phyloP scores from a whole-genome alignment of 2,329 filamentous ascomycete genomes.

The Beauveria brongniartii region DNA sequence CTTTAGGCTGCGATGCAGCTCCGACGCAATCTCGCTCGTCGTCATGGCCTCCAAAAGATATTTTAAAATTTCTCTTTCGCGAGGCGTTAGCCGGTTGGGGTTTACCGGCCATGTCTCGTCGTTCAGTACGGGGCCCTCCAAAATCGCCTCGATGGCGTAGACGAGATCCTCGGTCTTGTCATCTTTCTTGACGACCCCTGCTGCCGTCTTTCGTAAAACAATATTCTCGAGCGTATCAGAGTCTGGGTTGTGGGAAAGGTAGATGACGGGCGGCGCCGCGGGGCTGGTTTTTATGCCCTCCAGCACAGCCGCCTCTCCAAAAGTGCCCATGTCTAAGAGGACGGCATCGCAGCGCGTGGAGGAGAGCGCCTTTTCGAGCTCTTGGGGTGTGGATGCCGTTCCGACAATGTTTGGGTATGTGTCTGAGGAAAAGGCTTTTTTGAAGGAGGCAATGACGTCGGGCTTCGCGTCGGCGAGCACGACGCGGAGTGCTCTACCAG shows the following conservation, averaged over 20 bases:
- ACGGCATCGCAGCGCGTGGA: slow-evolving; percentile 2
- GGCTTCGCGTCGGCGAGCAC: slow-evolving; percentile 1
- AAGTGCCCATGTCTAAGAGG: not conserved
- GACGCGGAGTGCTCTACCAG: not conserved
- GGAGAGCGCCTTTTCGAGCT: not conserved
- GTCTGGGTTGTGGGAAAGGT: not conserved
- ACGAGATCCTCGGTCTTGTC: not conserved
- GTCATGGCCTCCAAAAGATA: slow-evolving; percentile 2
- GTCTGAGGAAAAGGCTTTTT: not conserved
- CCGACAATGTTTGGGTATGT: not conserved
- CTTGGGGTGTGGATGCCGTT: not conserved
- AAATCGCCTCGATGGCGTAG: not conserved
- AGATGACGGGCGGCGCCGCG: not conserved
- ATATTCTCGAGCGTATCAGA: slow-evolving; percentile 3
- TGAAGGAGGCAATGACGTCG: not conserved
- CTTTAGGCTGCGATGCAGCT: not conserved
- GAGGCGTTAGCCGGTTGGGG: not conserved
- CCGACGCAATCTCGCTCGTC: slow-evolving; percentile 2
- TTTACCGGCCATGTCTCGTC: not conserved
- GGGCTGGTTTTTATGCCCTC: not conserved
- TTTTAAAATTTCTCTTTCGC: not conserved
- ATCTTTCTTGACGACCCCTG: not conserved
- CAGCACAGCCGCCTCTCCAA: slow-evolving; percentile 1
- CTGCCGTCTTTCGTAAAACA: not conserved
- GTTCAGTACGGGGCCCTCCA: not conserved